Percentiles rank a stretch among this genome's conserved stretches.
Evolutionary conservation across 2,329 filamentous ascomycete species (phyloP).

Genomic region (Penicillium corylophilum): DNA sequence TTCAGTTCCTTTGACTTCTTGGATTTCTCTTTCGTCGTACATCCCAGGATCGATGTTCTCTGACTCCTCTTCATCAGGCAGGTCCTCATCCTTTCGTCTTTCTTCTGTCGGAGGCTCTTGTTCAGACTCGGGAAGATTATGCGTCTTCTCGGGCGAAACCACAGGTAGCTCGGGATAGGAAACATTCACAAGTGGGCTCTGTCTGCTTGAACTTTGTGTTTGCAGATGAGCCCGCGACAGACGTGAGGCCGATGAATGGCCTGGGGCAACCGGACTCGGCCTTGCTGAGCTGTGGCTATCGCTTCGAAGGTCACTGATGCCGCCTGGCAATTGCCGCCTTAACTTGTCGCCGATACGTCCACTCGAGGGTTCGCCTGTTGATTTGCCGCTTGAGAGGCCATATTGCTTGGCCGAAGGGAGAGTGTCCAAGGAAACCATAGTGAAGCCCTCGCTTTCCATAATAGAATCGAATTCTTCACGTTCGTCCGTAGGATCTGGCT

Average conservation of each 20-base stretch:
- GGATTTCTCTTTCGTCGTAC: not conserved
- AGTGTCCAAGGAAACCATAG: conserved; percentile 57
- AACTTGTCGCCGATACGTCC: conserved; percentile 25
- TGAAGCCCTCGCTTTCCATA: conserved; percentile 58
- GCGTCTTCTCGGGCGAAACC: conserved; percentile 8
- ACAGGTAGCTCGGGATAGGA: conserved; percentile 17
- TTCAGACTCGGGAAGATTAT: conserved; percentile 39
- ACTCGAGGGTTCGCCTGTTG: conserved; percentile 25
- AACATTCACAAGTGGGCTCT: conserved; percentile 1
- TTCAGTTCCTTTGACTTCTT: not conserved
- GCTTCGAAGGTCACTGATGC: conserved; percentile 18
- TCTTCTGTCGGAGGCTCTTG: conserved; percentile 44
- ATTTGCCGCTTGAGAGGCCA: conserved; percentile 32
- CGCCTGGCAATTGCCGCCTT: conserved; percentile 26
- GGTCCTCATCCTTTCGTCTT: conserved; percentile 11
- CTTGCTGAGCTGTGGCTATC: conserved; percentile 14
- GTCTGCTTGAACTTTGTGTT: not conserved
- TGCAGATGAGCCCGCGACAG: not conserved
- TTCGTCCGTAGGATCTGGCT: conserved; percentile 32
- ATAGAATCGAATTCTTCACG: conserved; percentile 54
- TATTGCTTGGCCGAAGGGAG: conserved; percentile 51
- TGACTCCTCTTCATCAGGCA: not conserved
- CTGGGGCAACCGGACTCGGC: conserved; percentile 11
- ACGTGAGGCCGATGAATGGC: not conserved
- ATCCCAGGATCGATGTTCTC: not conserved